Percentiles rank a stretch among this genome's conserved stretches.
Evolutionary conservation across 2,329 filamentous ascomycete species (phyloP).

Genomic region (Monosporascus sp.): DNA sequence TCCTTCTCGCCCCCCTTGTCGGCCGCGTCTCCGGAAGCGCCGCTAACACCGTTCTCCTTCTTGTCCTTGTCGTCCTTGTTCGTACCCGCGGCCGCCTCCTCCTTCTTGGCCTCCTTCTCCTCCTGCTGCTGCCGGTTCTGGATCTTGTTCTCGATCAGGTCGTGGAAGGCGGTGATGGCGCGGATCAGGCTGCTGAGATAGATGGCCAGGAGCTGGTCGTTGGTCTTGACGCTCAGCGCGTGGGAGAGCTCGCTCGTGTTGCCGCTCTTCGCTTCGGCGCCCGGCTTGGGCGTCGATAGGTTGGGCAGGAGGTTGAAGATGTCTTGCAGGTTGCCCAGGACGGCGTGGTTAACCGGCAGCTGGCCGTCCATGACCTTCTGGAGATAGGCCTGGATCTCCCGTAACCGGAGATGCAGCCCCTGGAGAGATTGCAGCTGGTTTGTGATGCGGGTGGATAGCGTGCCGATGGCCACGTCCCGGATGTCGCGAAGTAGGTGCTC

Average conservation of each 20-base stretch:
- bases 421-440: conserved; percentile 97
- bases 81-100: conserved; percentile 38
- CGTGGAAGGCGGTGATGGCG: conserved; percentile 97
- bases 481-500: conserved; percentile 97
- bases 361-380: conserved; percentile 93
- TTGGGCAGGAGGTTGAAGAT: conserved; percentile 98
- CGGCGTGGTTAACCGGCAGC: conserved; percentile 93
- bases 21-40: conserved; percentile 42
- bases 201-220: conserved; percentile 97
- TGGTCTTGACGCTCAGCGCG: conserved; percentile 98
- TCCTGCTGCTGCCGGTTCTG: conserved; percentile 97
- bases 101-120: conserved; percentile 83
- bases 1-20: conserved; percentile 34
- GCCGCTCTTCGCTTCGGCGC: conserved; percentile 50
- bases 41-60: conserved; percentile 46
- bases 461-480: conserved; percentile 94
- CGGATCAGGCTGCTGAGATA: conserved; percentile 95
- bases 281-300: conserved; percentile 73
- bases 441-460: conserved; percentile 91
- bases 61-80: conserved; percentile 56
- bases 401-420: conserved; percentile 86
- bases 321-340: conserved; percentile 96
- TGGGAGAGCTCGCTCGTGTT: conserved; percentile 78
- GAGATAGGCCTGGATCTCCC: conserved; percentile 92
- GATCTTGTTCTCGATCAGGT: conserved; percentile 99